A percentile compares a stretch with the other conserved stretches of the same genome.
phyloP scores from a whole-genome alignment of 176 grass and related monocot species.

The Cenchrus fungigraminus region DNA sequence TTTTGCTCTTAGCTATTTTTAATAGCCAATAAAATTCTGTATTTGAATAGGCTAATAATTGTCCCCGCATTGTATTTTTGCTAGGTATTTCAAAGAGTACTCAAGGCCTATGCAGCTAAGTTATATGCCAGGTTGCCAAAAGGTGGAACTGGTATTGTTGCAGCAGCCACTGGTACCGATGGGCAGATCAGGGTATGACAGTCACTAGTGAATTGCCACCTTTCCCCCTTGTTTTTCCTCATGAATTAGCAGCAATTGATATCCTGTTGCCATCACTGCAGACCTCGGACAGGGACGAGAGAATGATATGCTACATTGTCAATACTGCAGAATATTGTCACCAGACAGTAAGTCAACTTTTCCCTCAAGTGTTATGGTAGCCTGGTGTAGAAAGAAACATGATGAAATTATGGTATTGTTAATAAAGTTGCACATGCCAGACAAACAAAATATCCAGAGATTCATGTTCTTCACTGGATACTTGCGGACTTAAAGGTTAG shows the following conservation, averaged over 20 bases:
- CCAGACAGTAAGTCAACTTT: conserved; percentile 75
- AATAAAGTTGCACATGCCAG: neutral
- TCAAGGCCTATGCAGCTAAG: conserved; percentile 92
- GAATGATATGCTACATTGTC: conserved; percentile 98
- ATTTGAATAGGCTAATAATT: conserved; percentile 16
- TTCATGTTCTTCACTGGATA: conserved; percentile 33
- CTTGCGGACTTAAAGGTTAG: neutral
- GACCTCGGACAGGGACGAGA: conserved; percentile 95
- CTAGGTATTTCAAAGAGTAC: conserved; percentile 97
- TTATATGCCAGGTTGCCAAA: conserved; percentile 86
- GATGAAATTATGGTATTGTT: conserved; percentile 17
- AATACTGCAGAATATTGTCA: conserved; percentile 99
- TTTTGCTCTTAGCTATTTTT: conserved; percentile 4
- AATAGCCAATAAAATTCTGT: conserved; percentile 7
- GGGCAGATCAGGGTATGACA: conserved; percentile 85
- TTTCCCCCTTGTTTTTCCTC: conserved; percentile 18
- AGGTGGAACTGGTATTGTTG: conserved; percentile 94
- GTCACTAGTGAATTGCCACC: neutral
- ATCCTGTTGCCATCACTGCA: conserved; percentile 52
- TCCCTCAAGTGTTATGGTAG: conserved; percentile 16
- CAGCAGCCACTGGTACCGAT: conserved; percentile 95
- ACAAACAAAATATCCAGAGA: conserved; percentile 12
- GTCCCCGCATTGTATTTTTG: conserved; percentile 16
- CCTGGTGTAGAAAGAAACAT: conserved; percentile 25
- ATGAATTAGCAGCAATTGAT: conserved; percentile 40